phyloP scores from a whole-genome alignment of 306 rosid genomes.

The Vachellia pachyceras region DNA sequence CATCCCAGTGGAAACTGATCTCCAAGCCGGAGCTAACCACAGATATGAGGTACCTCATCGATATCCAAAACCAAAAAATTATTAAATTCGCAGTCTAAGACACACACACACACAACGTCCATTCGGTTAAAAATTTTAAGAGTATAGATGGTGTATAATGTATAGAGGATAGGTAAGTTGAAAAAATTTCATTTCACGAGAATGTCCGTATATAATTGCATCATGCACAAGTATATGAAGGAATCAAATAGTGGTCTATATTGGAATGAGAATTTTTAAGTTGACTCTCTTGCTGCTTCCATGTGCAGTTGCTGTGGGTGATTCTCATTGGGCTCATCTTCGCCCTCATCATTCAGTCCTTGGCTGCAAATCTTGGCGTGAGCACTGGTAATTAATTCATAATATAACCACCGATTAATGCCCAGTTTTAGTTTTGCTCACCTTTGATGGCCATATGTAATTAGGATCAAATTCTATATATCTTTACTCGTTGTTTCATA shows the following conservation, averaged over 20 bases:
- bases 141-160: neutral
- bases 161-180: neutral
- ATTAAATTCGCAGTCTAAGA: neutral
- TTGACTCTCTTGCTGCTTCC: neutral
- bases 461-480: neutral
- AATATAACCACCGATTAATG: neutral
- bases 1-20: constrained; percentile 87
- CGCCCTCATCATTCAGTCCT: constrained; percentile 88
- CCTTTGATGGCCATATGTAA: neutral
- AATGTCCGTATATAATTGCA: neutral
- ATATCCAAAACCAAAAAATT: constrained; percentile 8
- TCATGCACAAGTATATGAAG: neutral
- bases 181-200: neutral
- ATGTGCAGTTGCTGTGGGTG: constrained; percentile 81
- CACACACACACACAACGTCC: neutral
- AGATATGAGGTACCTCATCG: constrained; percentile 66
- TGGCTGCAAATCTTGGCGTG: constrained; percentile 94
- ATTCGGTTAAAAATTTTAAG: neutral
- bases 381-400: constrained; percentile 53
- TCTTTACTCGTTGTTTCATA: neutral
- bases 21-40: constrained; percentile 91
- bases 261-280: neutral
- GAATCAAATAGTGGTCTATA: neutral
- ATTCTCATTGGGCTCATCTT: constrained; percentile 77
- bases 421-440: neutral